Conservation (phyloP, 163 green algal species). For the Chlorella variabilis region DNA sequence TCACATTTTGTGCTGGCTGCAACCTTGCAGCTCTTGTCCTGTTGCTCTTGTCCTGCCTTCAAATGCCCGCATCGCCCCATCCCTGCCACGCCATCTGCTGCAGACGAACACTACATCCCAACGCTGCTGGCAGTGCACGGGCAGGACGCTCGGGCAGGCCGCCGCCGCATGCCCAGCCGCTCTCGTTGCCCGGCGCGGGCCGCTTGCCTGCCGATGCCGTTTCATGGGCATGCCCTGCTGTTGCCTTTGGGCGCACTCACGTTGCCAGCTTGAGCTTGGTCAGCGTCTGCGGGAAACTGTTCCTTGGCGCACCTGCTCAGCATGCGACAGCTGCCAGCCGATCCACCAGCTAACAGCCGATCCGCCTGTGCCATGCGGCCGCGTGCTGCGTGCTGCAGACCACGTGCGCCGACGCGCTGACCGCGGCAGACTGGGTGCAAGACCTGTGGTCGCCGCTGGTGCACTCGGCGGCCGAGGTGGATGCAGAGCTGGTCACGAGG, state of each 20-base stretch:
- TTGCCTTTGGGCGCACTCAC: neutral
- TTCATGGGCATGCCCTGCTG: neutral
- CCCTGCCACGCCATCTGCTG: too few species aligned
- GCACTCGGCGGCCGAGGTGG: neutral
- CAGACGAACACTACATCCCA: conserved; percentile 83
- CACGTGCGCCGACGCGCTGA: conserved; percentile 1
- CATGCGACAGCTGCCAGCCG: too few species aligned
- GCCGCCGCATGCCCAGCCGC: too few species aligned
- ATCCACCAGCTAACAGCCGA: too few species aligned
- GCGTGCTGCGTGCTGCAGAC: too few species aligned
- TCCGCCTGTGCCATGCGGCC: too few species aligned
- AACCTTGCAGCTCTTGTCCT: too few species aligned
- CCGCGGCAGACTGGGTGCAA: conserved; percentile 1
- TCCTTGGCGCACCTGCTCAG: neutral
- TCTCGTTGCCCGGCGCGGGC: too few species aligned
- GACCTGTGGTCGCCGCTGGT: neutral
- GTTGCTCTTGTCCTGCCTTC: neutral
- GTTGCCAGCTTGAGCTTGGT: neutral
- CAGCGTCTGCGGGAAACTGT: neutral
- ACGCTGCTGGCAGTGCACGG: conserved; percentile 71
- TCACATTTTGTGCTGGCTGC: too few species aligned
- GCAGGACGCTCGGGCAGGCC: conserved; percentile 49
- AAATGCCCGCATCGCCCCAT: too few species aligned
- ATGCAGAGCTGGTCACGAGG: neutral
- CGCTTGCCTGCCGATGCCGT: too few species aligned